Base-by-base conservation (phyloP, 1,284 basidiomycete species). In the Sporisorium reilianum region DNA sequence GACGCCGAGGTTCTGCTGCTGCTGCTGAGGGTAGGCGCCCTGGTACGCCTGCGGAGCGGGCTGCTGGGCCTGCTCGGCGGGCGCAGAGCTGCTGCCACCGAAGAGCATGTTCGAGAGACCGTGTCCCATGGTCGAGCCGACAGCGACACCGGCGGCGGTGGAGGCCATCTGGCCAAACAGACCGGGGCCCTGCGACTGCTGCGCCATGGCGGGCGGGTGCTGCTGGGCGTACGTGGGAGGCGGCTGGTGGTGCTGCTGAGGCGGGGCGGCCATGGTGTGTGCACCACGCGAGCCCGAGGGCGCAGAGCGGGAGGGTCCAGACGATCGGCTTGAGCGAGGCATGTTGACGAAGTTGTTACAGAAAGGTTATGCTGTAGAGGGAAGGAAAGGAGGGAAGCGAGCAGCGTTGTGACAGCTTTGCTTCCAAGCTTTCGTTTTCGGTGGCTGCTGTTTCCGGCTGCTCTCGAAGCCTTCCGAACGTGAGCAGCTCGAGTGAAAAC, bases 101-200 rank as follows among this genome's bases (percentile, higher is more conserved):
- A 94, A 94, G 61, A 94, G 89, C 91, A 94, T 93, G 85, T 85
- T 89, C 52, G 91, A 93, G 69, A 94, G 83, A 38, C 93, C 93
- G 80, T 94, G 93, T 50, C 93, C 93, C 69, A 94, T 88, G 54
- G 90, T 87, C 16, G 92, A 93, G 45, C 93, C 93, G 55, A 93
- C 88, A 7, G 93, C 93, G 42, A 94, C 93, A 69, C 91, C 92
- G 59, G 92, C 93, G 28, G 92, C 93, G 8, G 93, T 94, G 16
- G 93, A 92, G 57, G 93, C 93, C 92, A 94, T 94, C 84, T 84
- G 80, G 25, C 80, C 79, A 49, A 84, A 84, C 28, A 84, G 64
- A 54, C 82, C 81, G 23, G 80, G 79, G 22, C 62, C 64, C 3
- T 52, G 64, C 46, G 64, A 70, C 59, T 67, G 75, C 64, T 67